Evolutionary conservation across 2,329 filamentous ascomycete genomes (phyloP), one percentile per base, ranked within the genome.

Genomic region (Plectosphaerella sp.): DNA sequence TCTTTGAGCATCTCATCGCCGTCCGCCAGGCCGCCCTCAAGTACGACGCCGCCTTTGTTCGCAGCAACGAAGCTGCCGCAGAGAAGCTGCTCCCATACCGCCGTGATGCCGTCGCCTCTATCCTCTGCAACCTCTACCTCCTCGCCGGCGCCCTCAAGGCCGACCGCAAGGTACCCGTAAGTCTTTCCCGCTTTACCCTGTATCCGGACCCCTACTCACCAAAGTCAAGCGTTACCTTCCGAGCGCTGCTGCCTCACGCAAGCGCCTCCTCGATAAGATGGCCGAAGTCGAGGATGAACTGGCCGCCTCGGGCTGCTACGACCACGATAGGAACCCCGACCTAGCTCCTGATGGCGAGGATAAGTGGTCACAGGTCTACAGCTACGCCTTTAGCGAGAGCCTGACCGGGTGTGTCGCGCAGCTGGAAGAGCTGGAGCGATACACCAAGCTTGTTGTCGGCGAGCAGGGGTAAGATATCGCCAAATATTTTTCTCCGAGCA

Each of bases 1-100:
- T 84, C 67, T 82, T 83, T 57, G 80, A 83, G 56, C 77, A 82
- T 54, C 71, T 83, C 52, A 75, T 83, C 24, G 72, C 78, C 16
- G 74, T 84, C 5, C 76, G 81, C 7, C 80, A 84, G 59, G 78
- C 79, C 3, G 78, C 77, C 2, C 64, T 83, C 15, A 80, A 80
- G 59, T 83, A 83, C 60, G 76, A 81, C 52, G 76, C 79, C 1
- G 73, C 72, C 35, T 77, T 76, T 56, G 70, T 79, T 50, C 69
- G 75, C 47, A 76, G 77, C 53, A 73, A 77, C 55, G 69, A 75
- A 10, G 67, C 73, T n/a, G 76, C 75, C 11, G 72, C 73, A 1
- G 72, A 74, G 52, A 70, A 71, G 18, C 68, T 84, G 4, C 68
- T 83, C 9, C 66, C 70, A 5, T 76, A 74, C 53, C 72, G 80